Evolutionary conservation across 78 protist genomes (phyloP), one percentile per base, ranked within the genome.

Genomic region (Dictyostelium capitatum): DNA sequence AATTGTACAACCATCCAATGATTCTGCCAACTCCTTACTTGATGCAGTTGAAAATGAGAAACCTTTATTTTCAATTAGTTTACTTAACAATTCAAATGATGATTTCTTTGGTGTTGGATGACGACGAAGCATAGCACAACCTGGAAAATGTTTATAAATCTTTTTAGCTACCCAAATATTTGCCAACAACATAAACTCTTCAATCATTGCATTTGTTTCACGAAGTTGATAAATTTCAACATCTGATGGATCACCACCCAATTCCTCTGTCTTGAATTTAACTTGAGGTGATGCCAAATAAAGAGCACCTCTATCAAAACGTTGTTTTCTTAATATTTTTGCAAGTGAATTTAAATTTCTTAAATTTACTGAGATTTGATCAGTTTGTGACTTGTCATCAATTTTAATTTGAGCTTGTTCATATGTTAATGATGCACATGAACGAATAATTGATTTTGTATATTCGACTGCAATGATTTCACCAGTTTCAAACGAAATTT

Each of bases 121-220:
- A 37, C 96, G 91, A 65, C 96, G 91, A 15, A 98, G 96, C 41
- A 98, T 48, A 0, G 99, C 97, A 43, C 65, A 70, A 11, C 89
- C 57, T n/a, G 98, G 99, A 32, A 89, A 96, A 62, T 59, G 57
- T 57, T 77, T 54, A 47, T 69, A 69, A 14, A 98, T 91, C 46
- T 81, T 56, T 75, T 74, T 32, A 62, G 99, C 99, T 11, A 97
- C 99, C 74, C 83, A 59, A 59, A 79, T 83, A 95, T 98, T 98
- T 47, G 99, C 99, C 20, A 97, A 82, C 41, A 98, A 91, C 99
- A 98, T 98, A 79, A 98, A 98, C 91, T 98, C 99, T 95, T 98
- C 99, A 4, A 98, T 94, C 65, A 97, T 78, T n/a, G 67, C 7
- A 74, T 97, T 97, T 43, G 96, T 74, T 54, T 92, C 97, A 17